phyloP scores from a whole-genome alignment of 208 protist species.

The Herpetomonas tarakana region DNA sequence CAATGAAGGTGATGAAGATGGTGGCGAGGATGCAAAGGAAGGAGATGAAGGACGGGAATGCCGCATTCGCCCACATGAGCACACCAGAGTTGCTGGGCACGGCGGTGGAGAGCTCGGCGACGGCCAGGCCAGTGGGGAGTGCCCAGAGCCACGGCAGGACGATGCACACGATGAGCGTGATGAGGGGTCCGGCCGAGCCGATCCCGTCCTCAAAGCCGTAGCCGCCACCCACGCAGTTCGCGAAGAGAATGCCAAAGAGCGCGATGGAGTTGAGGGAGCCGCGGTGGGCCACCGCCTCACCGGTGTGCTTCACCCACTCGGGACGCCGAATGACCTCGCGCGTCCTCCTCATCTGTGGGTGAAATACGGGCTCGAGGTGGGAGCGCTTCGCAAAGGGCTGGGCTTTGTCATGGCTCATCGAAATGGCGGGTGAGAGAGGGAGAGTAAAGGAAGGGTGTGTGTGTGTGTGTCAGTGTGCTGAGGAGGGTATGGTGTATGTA shows the following conservation, averaged over 20 bases:
- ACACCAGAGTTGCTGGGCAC: conserved; percentile 85
- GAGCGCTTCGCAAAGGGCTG: neutral
- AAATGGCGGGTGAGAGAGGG: neutral
- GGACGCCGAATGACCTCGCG: conserved; percentile 73
- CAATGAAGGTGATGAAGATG: conserved; percentile 81
- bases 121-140: conserved; percentile 75
- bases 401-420: neutral
- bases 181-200: conserved; percentile 66
- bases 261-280: conserved; percentile 58
- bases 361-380: conserved; percentile 49
- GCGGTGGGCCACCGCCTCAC: conserved; percentile 71
- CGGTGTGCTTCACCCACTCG: conserved; percentile 65
- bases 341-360: conserved; percentile 66
- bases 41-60: conserved; percentile 70
- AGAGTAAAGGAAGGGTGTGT: no score
- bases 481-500: no score
- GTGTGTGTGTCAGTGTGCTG: no score
- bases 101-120: conserved; percentile 76
- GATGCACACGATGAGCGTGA: conserved; percentile 74
- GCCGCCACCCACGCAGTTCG: conserved; percentile 74
- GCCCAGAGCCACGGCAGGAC: conserved; percentile 79
- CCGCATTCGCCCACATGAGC: conserved; percentile 85
- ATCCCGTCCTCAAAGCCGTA: conserved; percentile 87
- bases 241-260: conserved; percentile 76
- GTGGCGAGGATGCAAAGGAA: conserved; percentile 73